Evolutionary conservation across 306 rosid genomes (phyloP).

Genomic region (barrel medic (Medicago truncatula)): MtrunA17r5.0-ANR NC_053042.1:48419001-48419500

Average conservation of each 20-base stretch:
- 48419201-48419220: conserved; percentile 17
- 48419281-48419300: conserved; percentile 20
- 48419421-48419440: conserved; percentile 1
- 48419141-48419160: background rate
- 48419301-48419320: conserved; percentile 24
- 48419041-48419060: conserved; percentile 39
- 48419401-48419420: conserved; percentile 1
- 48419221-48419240: conserved; percentile 1
- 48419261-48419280: conserved; percentile 20
- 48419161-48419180: conserved; percentile 19
- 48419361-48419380: conserved; percentile 18
- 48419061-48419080: conserved; percentile 36
- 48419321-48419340: background rate
- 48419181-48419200: conserved; percentile 19
- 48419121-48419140: conserved; percentile 27
- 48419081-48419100: conserved; percentile 21
- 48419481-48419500: background rate
- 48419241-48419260: background rate
- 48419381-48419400: conserved; percentile 13
- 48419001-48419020: conserved; percentile 87
- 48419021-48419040: conserved; percentile 67
- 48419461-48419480: background rate
- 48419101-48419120: conserved; percentile 29
- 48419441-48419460: background rate
- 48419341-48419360: background rate